Evolutionary conservation across 2,329 filamentous ascomycete genomes (phyloP), one percentile per base, ranked within the genome.

Genomic region (Endothia cerciana): DNA sequence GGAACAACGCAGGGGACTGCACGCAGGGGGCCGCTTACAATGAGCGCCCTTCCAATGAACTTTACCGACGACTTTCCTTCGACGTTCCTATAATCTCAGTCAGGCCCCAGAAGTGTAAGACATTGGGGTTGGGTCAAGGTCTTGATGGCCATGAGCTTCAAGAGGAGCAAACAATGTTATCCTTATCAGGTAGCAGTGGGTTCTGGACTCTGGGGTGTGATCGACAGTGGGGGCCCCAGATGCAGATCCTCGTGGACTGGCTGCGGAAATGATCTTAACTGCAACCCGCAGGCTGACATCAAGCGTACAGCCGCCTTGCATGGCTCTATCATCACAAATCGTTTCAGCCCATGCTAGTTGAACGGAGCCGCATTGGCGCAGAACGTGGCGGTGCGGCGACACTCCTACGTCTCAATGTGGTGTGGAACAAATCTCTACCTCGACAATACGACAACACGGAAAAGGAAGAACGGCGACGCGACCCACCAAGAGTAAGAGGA

Each of bases 331-430:
- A 41, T 60, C 36, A 28, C 62, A 58, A 63, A 19, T 36, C 43
- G 62, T 59, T 65, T 60, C 65, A 67, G 58, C 22, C 40, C 49
- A 64, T 59, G 43, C 57, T 25, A 47, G 40, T 38, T 63, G 43
- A 45, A 40, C 28, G 19, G 36, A 60, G 28, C 41, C 58, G 25
- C 58, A 47, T 22, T 28, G 28, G 38, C 57, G 40, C 33, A 30
- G 10, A 36, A 7, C 15, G 58, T 49, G 58, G 43, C 41, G 41
- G 8, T 25, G 15, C 49, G 38, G 33, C 45, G 22, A 33, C 40
- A 47, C 25, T 53, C 62, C 45, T 64, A 30, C 62, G 36, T 64
- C 41, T 60, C 30, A n/a, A 36, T 53, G 36, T 59, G 41, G 56
- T 53, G 38, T 53, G 45, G 36, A 25, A 53, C 25, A 30, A 43